A percentile compares a stretch with the other conserved stretches of the same genome.
phyloP scores from a whole-genome alignment of 495 filamentous ascomycete genomes.

The Penicillium argentinense region DNA sequence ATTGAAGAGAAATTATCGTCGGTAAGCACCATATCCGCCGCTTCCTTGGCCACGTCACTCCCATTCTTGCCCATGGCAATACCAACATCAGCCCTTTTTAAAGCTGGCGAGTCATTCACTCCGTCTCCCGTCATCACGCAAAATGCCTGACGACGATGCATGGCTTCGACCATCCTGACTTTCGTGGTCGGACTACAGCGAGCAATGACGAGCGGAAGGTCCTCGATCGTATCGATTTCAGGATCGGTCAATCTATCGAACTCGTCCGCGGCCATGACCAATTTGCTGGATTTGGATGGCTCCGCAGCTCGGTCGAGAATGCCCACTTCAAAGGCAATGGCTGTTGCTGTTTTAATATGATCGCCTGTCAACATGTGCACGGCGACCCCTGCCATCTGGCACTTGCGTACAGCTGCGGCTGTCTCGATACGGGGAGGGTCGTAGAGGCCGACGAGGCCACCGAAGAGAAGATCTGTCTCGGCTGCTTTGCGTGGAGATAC shows the following conservation, averaged over 20 bases:
- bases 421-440: conserved; percentile 71
- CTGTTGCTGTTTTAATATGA: conserved; percentile 59
- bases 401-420: conserved; percentile 47
- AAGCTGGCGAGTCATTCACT: conserved; percentile 80
- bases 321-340: conserved; percentile 64
- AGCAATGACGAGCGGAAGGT: conserved; percentile 67
- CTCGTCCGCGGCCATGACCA: conserved; percentile 61
- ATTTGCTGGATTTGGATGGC: conserved; percentile 48
- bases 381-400: conserved; percentile 62
- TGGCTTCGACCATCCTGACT: conserved; percentile 68
- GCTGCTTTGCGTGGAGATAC: conserved; percentile 40
- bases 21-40: conserved; percentile 82
- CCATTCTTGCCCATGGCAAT: conserved; percentile 84
- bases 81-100: conserved; percentile 76
- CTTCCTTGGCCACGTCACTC: conserved; percentile 88
- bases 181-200: conserved; percentile 70
- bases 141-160: conserved; percentile 63
- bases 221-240: conserved; percentile 60
- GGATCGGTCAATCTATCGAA: conserved; percentile 62
- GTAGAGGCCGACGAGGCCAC: conserved; percentile 63
- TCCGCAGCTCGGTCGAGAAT: conserved; percentile 52
- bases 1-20: conserved; percentile 87
- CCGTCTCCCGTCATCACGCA: conserved; percentile 79
- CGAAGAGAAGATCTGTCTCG: conserved; percentile 56
- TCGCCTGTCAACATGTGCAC: conserved; percentile 74